Evolutionary conservation across 2,329 filamentous ascomycete genomes (phyloP).

Genomic region (Esteya vermicola): DNA sequence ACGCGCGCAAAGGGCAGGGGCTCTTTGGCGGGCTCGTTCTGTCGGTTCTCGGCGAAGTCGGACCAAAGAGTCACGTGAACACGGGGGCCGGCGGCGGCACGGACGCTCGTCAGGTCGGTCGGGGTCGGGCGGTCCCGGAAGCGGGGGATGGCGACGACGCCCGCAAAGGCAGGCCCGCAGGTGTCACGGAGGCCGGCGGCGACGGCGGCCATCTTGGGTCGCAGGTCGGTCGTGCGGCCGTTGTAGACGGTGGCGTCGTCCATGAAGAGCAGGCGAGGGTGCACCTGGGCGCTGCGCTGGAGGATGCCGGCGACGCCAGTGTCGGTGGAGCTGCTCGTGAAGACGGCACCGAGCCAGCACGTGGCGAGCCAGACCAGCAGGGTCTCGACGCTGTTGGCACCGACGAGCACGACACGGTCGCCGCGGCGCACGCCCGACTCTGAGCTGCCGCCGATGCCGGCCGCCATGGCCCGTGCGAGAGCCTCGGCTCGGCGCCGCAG

Average conservation of each 20-base stretch:
- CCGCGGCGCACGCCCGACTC: conserved; percentile 41
- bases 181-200: conserved; percentile 44
- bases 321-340: conserved; percentile 65
- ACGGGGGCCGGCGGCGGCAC: neutral
- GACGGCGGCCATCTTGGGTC: conserved; percentile 56
- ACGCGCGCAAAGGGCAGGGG: conserved; percentile 50
- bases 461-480: conserved; percentile 52
- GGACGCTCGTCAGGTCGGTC: conserved; percentile 40
- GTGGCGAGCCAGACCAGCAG: conserved; percentile 56
- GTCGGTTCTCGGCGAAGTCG: conserved; percentile 22
- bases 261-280: conserved; percentile 69
- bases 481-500: conserved; percentile 43
- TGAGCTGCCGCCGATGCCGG: conserved; percentile 41
- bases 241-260: conserved; percentile 73
- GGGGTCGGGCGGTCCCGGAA: too few relatives aligned
- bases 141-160: conserved; percentile 51
- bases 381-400: conserved; percentile 62
- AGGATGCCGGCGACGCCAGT: conserved; percentile 70
- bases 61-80: conserved; percentile 23
- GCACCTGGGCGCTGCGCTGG: conserved; percentile 60
- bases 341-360: conserved; percentile 57
- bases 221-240: conserved; percentile 57
- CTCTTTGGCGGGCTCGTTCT: too few relatives aligned
- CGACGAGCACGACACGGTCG: conserved; percentile 63
- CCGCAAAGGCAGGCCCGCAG: conserved; percentile 43